Conservation (phyloP, 495 filamentous ascomycete genomes). For the Neurospora discreta region DNA sequence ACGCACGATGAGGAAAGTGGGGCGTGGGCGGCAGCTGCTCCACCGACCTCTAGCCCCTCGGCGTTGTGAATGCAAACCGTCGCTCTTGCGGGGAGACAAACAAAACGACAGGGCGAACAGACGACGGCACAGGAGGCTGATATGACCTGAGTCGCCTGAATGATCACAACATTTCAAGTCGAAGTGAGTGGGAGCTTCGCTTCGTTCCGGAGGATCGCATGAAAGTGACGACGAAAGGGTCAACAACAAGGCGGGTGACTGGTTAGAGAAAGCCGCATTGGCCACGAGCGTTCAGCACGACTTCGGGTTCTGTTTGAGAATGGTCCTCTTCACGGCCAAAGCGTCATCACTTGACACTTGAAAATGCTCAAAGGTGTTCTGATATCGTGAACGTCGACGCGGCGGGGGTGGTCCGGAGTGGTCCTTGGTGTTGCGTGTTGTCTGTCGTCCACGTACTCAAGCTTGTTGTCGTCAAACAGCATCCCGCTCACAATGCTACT, state of each 20-base stretch:
- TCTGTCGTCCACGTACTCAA: background rate
- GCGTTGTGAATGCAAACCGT: slow-evolving; percentile 15
- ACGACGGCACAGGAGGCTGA: background rate
- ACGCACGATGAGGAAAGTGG: slow-evolving; percentile 2
- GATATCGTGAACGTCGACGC: background rate
- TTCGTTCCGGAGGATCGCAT: background rate
- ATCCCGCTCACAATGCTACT: background rate
- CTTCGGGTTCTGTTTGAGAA: background rate
- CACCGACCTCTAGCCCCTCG: slow-evolving; percentile 1
- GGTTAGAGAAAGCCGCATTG: background rate
- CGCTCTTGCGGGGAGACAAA: slow-evolving; percentile 7
- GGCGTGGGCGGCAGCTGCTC: slow-evolving; percentile 6
- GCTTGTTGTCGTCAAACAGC: background rate
- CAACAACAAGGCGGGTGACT: background rate
- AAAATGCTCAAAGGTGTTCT: background rate
- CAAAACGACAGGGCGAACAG: background rate
- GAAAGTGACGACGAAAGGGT: background rate
- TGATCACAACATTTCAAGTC: background rate
- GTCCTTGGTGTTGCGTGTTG: background rate
- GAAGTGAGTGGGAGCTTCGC: background rate
- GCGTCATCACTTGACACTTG: background rate
- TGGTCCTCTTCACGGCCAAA: background rate
- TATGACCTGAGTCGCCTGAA: background rate
- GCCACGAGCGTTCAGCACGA: background rate
- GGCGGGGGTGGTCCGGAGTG: background rate